Evolutionary conservation across 2,329 filamentous ascomycete genomes (phyloP).

Genomic region (Triangularia setosa): DNA sequence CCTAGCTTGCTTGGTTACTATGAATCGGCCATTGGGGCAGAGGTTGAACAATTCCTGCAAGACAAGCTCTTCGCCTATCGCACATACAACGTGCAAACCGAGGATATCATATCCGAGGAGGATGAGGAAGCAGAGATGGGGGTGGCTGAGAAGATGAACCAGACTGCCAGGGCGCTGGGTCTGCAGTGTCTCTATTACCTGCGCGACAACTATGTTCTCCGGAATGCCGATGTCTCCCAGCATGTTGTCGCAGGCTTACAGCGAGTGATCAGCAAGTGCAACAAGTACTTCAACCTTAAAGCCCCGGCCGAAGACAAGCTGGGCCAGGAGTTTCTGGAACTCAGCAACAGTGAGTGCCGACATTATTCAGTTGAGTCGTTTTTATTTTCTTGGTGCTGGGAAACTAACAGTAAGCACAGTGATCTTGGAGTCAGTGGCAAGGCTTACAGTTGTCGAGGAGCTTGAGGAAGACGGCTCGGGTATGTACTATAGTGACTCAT

Average conservation of each 20-base stretch:
- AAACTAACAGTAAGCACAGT: slow-evolving; percentile 29
- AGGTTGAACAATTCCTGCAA: slow-evolving; percentile 43
- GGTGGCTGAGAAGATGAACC: slow-evolving; percentile 31
- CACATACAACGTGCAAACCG: slow-evolving; percentile 22
- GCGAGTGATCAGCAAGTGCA: slow-evolving; percentile 41
- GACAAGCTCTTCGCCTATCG: slow-evolving; percentile 41
- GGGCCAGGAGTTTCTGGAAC: slow-evolving; percentile 31
- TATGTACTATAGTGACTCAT: slow-evolving; percentile 44
- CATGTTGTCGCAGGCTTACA: slow-evolving; percentile 42
- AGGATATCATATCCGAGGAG: slow-evolving; percentile 18
- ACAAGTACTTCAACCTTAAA: slow-evolving; percentile 36
- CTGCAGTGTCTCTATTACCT: slow-evolving; percentile 45
- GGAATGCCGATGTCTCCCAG: slow-evolving; percentile 39
- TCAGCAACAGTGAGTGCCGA: slow-evolving; percentile 36
- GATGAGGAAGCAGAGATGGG: slow-evolving; percentile 29
- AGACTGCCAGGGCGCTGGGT: slow-evolving; percentile 40
- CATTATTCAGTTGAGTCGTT: no score
- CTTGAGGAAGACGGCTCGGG: slow-evolving; percentile 57
- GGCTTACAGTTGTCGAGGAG: slow-evolving; percentile 55
- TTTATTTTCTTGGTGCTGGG: neutral
- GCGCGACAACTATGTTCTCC: slow-evolving; percentile 43
- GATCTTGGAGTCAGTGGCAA: slow-evolving; percentile 47
- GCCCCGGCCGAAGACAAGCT: slow-evolving; percentile 31
- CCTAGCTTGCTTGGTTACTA: slow-evolving; percentile 48
- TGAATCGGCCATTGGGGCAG: slow-evolving; percentile 39